Evolutionary conservation across 768 basidiomycete genomes (phyloP), one percentile per base, ranked within the genome.

Genomic region (Phanerochaete sordida): DNA sequence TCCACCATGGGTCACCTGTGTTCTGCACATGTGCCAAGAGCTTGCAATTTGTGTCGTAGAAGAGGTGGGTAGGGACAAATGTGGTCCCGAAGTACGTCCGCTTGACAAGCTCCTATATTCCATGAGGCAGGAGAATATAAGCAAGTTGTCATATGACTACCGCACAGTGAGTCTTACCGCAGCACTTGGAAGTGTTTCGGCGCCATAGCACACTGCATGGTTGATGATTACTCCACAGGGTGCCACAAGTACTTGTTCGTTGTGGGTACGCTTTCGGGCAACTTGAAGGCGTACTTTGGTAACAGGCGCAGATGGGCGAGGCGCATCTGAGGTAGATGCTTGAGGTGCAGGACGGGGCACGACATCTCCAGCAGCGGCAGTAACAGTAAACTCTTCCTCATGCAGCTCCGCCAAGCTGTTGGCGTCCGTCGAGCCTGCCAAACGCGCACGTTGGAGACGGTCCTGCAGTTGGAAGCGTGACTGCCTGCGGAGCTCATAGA

Each of bases 21-120:
- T 62, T 54, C 33, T 69, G 64, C 57, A 73, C 69, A 11, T 69
- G 63, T 52, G 60, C 52, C 31, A 57, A 56, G 0, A 71, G 51
- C 0, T 46, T 23, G 58, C 71, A 74, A 46, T 69, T 69, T 45
- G 67, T 69, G 58, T 74, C 72, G 56, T 65, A 73, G 50, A 69
- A 66, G 13, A 73, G 46, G 44, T 64, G 53, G 2, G 69, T 60
- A 0, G 72, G 74, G 57, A 60, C 70, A 13, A 52, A 52, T 65
- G 23, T 67, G 57, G 19, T 66, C 61, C 23, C 57, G 19, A 57
- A 57, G 16, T 64, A 37, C 27, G 45, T 49, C 16, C 0, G 23
- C 44, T 3, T 60, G 59, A 28, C 62, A 55, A 27, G 61, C 1
- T 50, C 62, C 71, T 9, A 54, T n/a, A 59, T 8, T 44, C 26